These are phyloP conservation scores for Stagonosporopsis cucurbitacearum DNA, from an alignment of 2,329 filamentous ascomycete genomes.

Conservation along the genomic window DNA sequence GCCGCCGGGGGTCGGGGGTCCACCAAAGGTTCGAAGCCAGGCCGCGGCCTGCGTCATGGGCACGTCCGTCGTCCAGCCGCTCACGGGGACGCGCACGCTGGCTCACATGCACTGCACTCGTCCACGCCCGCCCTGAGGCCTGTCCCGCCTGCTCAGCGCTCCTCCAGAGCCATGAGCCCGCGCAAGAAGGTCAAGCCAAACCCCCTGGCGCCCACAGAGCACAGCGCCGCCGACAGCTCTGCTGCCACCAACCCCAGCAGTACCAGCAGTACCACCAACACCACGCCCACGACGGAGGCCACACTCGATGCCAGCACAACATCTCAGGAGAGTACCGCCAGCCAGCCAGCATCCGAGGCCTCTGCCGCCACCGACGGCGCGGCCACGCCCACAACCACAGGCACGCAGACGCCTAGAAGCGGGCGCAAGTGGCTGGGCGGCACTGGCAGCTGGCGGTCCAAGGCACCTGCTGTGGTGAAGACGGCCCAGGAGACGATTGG, in stretches of 20 bases:
- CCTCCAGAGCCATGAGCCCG: conserved; percentile 43
- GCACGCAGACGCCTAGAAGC: conserved; percentile 27
- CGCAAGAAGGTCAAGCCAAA: conserved; percentile 53
- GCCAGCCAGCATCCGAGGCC: conserved; percentile 22
- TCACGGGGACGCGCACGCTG: conserved; percentile 10
- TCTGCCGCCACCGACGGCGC: conserved; percentile 21
- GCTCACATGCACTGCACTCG: conserved; percentile 7
- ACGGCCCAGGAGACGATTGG: conserved; percentile 56
- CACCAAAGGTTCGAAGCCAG: not conserved
- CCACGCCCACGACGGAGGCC: not conserved
- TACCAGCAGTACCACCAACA: not conserved
- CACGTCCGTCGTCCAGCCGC: conserved; percentile 11
- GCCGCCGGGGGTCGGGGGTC: too few species aligned
- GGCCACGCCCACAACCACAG: conserved; percentile 22
- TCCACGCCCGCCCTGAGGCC: conserved; percentile 19
- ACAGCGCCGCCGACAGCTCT: conserved; percentile 21
- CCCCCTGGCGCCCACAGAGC: conserved; percentile 34
- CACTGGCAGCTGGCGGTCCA: conserved; percentile 53
- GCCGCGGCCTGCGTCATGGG: not conserved
- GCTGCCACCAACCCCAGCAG: not conserved
- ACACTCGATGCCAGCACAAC: conserved; percentile 19
- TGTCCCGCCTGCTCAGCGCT: conserved; percentile 24
- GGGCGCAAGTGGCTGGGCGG: conserved; percentile 53
- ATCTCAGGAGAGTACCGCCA: conserved; percentile 24
- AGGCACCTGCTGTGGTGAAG: conserved; percentile 56